A percentile compares a stretch with the other conserved stretches of the same genome.
Evolutionary conservation across 495 filamentous ascomycete genomes (phyloP).

Genomic region (Daldinia childiae): DNA sequence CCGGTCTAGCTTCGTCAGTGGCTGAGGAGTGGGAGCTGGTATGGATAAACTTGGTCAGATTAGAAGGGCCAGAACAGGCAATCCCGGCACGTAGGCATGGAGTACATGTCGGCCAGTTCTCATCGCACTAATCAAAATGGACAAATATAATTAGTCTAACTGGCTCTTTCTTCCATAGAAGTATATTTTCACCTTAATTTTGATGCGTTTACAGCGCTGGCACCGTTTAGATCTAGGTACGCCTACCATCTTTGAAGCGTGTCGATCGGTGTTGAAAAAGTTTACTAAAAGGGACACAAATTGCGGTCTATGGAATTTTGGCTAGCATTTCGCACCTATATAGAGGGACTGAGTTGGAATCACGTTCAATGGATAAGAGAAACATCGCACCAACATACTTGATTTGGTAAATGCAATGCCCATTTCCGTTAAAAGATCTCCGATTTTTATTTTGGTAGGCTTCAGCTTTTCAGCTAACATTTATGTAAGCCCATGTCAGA

Average conservation of each 20-base stretch:
- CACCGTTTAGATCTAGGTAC: slow-evolving; percentile 32
- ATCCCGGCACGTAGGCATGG: slow-evolving; percentile 28
- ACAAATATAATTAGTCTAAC: neutral
- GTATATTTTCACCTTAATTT: slow-evolving; percentile 25
- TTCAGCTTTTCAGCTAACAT: neutral
- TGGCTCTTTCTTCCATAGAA: neutral
- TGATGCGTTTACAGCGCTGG: slow-evolving; percentile 35
- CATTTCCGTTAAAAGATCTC: neutral
- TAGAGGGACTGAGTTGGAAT: neutral
- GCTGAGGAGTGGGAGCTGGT: neutral
- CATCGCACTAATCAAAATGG: slow-evolving; percentile 21
- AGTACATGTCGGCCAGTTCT: slow-evolving; percentile 37
- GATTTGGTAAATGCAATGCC: slow-evolving; percentile 3
- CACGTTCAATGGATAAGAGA: neutral
- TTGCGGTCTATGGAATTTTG: slow-evolving; percentile 4
- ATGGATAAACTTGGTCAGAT: slow-evolving; percentile 31
- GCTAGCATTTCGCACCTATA: slow-evolving; percentile 1
- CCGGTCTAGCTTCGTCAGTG: neutral
- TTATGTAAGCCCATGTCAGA: neutral
- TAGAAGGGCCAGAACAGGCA: slow-evolving; percentile 22
- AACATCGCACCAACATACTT: slow-evolving; percentile 15
- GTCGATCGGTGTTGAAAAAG: slow-evolving; percentile 9
- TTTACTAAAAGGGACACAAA: slow-evolving; percentile 16
- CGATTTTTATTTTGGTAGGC: neutral
- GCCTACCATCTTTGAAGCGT: slow-evolving; percentile 24